phyloP scores from a whole-genome alignment of 1,284 basidiomycete genomes.

The Psilocybe mexicana region DNA sequence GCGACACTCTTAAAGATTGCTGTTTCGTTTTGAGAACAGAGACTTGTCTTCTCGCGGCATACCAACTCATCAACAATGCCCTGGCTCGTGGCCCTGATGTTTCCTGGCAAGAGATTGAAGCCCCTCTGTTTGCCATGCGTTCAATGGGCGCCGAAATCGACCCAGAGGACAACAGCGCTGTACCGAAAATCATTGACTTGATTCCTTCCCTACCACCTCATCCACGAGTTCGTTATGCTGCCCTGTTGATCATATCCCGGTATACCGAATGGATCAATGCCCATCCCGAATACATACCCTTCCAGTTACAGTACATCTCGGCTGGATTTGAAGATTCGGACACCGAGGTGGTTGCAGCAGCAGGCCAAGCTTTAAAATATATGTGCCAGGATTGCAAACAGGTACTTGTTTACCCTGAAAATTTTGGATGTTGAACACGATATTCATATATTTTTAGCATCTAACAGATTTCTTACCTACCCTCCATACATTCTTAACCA shows the following conservation, averaged over 20 bases:
- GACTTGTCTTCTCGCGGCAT: slow-evolving; percentile 79
- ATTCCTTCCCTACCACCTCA: slow-evolving; percentile 90
- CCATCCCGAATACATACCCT: slow-evolving; percentile 87
- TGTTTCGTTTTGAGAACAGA: slow-evolving; percentile 93
- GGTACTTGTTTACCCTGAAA: slow-evolving; percentile 41
- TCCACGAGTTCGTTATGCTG: slow-evolving; percentile 93
- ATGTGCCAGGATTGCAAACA: slow-evolving; percentile 95
- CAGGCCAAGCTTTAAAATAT: slow-evolving; percentile 95
- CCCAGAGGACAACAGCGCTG: slow-evolving; percentile 77
- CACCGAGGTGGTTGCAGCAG: slow-evolving; percentile 86
- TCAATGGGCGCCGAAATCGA: slow-evolving; percentile 98
- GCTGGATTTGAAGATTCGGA: slow-evolving; percentile 86
- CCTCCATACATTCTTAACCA: slow-evolving; percentile 85
- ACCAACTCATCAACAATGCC: slow-evolving; percentile 78
- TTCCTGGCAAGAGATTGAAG: slow-evolving; percentile 97
- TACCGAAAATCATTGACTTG: slow-evolving; percentile 95
- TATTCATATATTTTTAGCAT: slow-evolving; percentile 52
- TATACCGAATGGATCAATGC: slow-evolving; percentile 97
- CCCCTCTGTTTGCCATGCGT: slow-evolving; percentile 96
- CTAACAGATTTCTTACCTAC: slow-evolving; percentile 91
- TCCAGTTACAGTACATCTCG: slow-evolving; percentile 90
- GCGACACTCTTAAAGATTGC: slow-evolving; percentile 98
- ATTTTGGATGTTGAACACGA: neutral
- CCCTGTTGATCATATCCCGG: slow-evolving; percentile 91
- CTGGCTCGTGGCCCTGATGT: slow-evolving; percentile 57